Conservation (phyloP, 164 flowering plant species). For the Pachysandra terminalis region DNA sequence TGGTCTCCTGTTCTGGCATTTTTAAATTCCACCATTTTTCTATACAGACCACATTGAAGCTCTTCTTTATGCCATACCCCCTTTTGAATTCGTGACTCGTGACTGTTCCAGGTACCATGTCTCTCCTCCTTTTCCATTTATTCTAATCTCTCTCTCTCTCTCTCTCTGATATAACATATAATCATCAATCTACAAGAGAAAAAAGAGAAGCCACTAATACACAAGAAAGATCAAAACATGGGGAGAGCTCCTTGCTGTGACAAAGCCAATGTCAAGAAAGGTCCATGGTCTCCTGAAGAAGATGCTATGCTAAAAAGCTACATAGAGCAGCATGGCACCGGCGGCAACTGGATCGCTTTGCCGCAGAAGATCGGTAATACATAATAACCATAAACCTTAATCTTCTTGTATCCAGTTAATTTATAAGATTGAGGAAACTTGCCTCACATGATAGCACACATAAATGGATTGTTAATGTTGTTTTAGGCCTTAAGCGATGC, state of each 20-base stretch:
- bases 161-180: no score
- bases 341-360: slow-evolving; percentile 40
- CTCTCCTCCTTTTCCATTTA: no score
- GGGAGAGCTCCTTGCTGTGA: slow-evolving; percentile 49
- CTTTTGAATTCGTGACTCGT: slow-evolving; percentile 17
- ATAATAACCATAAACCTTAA: no score
- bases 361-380: slow-evolving; percentile 42
- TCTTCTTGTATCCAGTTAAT: no score
- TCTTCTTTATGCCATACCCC: slow-evolving; percentile 10
- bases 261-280: slow-evolving; percentile 42
- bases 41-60: slow-evolving; percentile 6
- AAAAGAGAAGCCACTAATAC: no score
- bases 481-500: slow-evolving; percentile 16
- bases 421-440: no score
- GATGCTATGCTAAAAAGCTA: slow-evolving; percentile 34
- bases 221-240: slow-evolving; percentile 15
- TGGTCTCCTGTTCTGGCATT: slow-evolving; percentile 22
- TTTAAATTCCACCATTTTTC: slow-evolving; percentile 14
- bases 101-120: neutral
- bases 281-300: slow-evolving; percentile 52
- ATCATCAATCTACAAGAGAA: no score
- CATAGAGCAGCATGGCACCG: slow-evolving; percentile 31
- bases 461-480: neutral
- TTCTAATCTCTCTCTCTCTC: no score
- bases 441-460: neutral